Conservation (phyloP, 2,329 filamentous ascomycete species). For the Chrysoporthe austroafricana region DNA sequence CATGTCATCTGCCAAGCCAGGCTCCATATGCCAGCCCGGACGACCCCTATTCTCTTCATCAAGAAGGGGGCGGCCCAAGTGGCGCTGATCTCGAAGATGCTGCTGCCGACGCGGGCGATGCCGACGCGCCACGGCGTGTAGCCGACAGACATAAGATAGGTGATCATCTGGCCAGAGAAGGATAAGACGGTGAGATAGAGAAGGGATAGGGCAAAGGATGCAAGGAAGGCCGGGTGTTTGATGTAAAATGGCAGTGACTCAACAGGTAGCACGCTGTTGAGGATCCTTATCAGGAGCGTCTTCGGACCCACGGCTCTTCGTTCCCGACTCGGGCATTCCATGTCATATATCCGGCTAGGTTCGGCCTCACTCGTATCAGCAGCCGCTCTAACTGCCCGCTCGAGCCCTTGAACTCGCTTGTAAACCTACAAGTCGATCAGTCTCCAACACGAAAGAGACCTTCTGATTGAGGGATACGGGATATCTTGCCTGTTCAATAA, state of each 20-base stretch:
- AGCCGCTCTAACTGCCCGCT: slow-evolving; percentile 3
- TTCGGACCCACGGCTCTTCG: slow-evolving; percentile 4
- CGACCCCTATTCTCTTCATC: slow-evolving; percentile 57
- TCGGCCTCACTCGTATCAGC: neutral
- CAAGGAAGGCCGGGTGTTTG: slow-evolving; percentile 58
- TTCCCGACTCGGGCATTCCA: too few relatives aligned
- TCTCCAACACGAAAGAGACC: neutral
- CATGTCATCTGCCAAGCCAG: slow-evolving; percentile 68
- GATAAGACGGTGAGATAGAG: slow-evolving; percentile 66
- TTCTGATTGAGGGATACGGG: neutral
- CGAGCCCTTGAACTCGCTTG: slow-evolving; percentile 31
- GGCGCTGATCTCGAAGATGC: slow-evolving; percentile 60
- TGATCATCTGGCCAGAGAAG: slow-evolving; percentile 66
- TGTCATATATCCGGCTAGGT: neutral
- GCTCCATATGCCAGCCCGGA: slow-evolving; percentile 73
- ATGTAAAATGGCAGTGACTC: slow-evolving; percentile 50
- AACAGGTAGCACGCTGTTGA: slow-evolving; percentile 32
- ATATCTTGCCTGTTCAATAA: slow-evolving; percentile 47
- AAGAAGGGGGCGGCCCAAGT: slow-evolving; percentile 63
- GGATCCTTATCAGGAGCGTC: neutral
- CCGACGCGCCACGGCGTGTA: slow-evolving; percentile 57
- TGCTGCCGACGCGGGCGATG: slow-evolving; percentile 55
- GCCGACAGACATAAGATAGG: slow-evolving; percentile 61
- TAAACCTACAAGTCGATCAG: slow-evolving; percentile 31
- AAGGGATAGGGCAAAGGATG: slow-evolving; percentile 62